phyloP scores from a whole-genome alignment of 2,329 filamentous ascomycete species.

The Madurella mycetomatis region DNA sequence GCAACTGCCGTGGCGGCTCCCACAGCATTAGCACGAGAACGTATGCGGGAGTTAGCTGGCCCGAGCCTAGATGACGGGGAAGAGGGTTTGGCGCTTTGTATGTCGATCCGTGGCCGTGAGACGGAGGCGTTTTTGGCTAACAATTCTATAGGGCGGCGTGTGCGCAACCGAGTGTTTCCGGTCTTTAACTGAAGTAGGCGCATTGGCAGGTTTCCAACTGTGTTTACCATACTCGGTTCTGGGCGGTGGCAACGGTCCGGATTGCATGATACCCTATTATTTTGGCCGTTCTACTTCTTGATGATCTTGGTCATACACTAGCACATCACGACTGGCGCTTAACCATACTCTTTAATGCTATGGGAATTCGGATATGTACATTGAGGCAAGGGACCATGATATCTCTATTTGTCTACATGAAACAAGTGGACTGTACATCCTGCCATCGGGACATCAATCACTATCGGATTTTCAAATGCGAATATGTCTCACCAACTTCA shows the following conservation, averaged over 20 bases:
- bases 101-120: background rate
- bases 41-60: conserved; percentile 31
- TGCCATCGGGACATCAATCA: too few relatives aligned
- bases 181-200: conserved; percentile 16
- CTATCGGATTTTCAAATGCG: too few relatives aligned
- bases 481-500: too few relatives aligned
- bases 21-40: conserved; percentile 20
- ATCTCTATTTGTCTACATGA: too few relatives aligned
- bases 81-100: conserved; percentile 21
- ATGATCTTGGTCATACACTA: too few relatives aligned
- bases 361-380: too few relatives aligned
- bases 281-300: too few relatives aligned
- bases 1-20: conserved; percentile 2
- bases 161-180: conserved; percentile 23
- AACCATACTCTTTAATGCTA: too few relatives aligned
- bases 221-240: background rate
- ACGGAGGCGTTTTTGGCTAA: background rate
- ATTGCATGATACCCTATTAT: conserved; percentile 22
- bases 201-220: background rate
- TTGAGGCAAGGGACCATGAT: too few relatives aligned
- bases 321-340: too few relatives aligned
- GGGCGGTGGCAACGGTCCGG: background rate
- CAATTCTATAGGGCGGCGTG: conserved; percentile 19
- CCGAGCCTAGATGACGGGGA: conserved; percentile 21
- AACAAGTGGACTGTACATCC: too few relatives aligned